Evolutionary conservation across 2,329 filamentous ascomycete genomes (phyloP), one percentile per base, ranked within the genome.

Genomic region (Chaetothyriales sp.): DNA sequence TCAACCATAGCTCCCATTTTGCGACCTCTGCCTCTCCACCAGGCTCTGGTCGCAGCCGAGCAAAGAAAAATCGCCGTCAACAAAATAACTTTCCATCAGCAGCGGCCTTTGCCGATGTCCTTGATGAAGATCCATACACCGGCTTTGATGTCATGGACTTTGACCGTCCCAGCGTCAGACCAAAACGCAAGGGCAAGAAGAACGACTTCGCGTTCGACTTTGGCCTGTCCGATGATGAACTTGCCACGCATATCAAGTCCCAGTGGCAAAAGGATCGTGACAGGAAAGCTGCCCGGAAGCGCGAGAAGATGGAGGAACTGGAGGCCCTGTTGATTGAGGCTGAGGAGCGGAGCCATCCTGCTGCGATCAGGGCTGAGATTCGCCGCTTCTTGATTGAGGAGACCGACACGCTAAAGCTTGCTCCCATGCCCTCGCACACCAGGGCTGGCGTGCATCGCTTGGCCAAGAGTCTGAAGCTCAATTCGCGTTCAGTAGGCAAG

Each of bases 91-190:
- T 79, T 59, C 74, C 75, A 15, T 71, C 72, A 39, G 78, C 77
- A 5, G 70, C 70, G 45, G 69, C 73, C 15, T 72, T 81, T 58
- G 77, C 76, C 2, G 77, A 79, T 61, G 71, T 73, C 0, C 66
- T 80, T 2, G 76, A 80, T n/a, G 66, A 70, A 55, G 74, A 78
- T 56, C 75, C 77, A 1, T 77, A 79, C 54, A 79, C 83, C 53
- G 84, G 80, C 7, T 82, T 95, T 56, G 87, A 95, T 61, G 72
- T 93, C 44, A 90, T 92, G 82, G 86, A 94, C 61, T 86, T 84
- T 68, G 77, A 84, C 15, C 75, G 81, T 22, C 80, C 81, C 1
- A 86, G 80, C 49, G 65, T 88, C 5, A 76, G 73, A 50, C 79
- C 75, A 55, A 82, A 79, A 61, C 71, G 75, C 57, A 86, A 84